Base-by-base conservation (phyloP, 2,329 filamentous ascomycete species). In the Knufia petricola region DNA sequence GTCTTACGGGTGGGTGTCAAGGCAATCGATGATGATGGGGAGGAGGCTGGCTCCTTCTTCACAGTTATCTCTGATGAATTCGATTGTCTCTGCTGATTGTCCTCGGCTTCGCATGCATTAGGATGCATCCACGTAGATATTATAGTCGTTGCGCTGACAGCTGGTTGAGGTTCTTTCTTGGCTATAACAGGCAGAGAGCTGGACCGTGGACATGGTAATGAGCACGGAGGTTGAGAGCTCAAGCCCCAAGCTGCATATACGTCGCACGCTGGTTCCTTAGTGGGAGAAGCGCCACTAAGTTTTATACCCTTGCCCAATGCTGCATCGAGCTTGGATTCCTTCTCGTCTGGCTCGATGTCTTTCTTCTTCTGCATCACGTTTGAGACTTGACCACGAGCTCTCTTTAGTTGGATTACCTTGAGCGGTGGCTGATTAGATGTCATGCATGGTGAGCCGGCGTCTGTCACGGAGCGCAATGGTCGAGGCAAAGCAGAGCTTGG, bases 371-470 rank as follows among this genome's bases (percentile, higher is more conserved):
- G 39, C 19, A 42, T 4, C 9, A 28, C 15, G 23, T 32, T 28
- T 17, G 23, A 9, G 10, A 44, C 26, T 20, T 34, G 41, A n/a
- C 39, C 24, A 3, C 21, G 24, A 4, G 24, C 39, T 10, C 21
- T 19, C 26, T 44, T 44, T 17, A 32, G 26, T 21, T 44, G 41
- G 3, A 34, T 12, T 4, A 34, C 28, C 28, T 31, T 44, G 4
- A 28, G 15, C 13, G 26, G 34, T 12, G 9, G 8, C 15, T 44
- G 24, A 31, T 3, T n/a, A 19, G 13, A 43, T 24, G 51, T 48
- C 7, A 48, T 51, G 45, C 53, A 56, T 12, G 55, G 55, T 21
- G 54, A 56, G 7, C 55, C 54, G 43, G 50, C 42, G 30, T 34
- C 49, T 19, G 55, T 53, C 17, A 56, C 41, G 20, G 12, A 15